Base-by-base conservation (phyloP, 805 yeast genomes). In the Jamesozyma piceae region DNA sequence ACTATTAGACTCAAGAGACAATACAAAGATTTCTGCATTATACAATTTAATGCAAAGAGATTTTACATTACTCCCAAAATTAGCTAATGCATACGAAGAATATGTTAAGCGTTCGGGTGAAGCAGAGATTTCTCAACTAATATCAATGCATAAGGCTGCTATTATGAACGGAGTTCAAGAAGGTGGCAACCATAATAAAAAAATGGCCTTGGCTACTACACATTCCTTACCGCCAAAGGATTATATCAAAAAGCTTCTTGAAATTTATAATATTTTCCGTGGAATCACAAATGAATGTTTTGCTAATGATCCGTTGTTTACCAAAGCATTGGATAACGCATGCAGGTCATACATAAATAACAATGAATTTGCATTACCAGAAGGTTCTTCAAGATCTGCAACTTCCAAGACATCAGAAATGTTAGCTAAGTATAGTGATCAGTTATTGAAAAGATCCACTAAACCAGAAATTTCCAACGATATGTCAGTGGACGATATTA, bases 381-480 rank as follows among this genome's bases (percentile, higher is more conserved):
- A 71, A 3, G 64, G 63, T 3, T 49, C 61, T 3, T 68, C 77
- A 14, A 74, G 74, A 50, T 66, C 68, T 9, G 62, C 76, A 0
- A 59, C 68, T 2, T 83, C 95, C n/a, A 80, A 74, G 55, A 88
- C 97, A 0, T 95, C 97, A 0, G 97, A 94, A 53, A 71, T 85
- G 52, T 72, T 94, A 53, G 97, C 97, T 5, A 80, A 80, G 58
- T 92, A 87, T 61, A 77, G 89, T 43, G 98, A 92, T 66, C 75
- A 80, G 37, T 70, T 89, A 52, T 73, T 94, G 54, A 85, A 80
- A 58, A 82, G 81, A 58, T 74, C 78, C n/a, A 73, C 78, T 37
- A 82, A 81, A 57, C 83, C 78, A 45, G 89, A 82, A 48, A 69
- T 74, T 14, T 67, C 74, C n/a, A 67, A 70, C 45, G 90, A 82